phyloP scores from a whole-genome alignment of 2,329 filamentous ascomycete genomes.

The Fusarium solani-melongenae region DNA sequence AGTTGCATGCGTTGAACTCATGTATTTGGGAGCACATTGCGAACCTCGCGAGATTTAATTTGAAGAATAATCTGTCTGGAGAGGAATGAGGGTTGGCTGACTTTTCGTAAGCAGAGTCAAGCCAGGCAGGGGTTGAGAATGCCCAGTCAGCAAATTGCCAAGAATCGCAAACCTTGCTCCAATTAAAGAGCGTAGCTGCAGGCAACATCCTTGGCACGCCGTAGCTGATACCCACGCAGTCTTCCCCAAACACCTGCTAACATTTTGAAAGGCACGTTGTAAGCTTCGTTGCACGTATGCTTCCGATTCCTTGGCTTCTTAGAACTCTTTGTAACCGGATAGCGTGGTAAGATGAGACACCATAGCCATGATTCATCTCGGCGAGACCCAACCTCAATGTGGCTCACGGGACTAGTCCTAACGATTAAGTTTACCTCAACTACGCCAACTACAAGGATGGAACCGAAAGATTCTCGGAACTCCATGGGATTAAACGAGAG shows the following conservation, averaged over 20 bases:
- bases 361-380: neutral
- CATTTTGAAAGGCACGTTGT: too few species aligned
- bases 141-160: constrained; percentile 53
- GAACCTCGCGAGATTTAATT: neutral
- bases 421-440: neutral
- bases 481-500: neutral
- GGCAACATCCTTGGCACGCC: neutral
- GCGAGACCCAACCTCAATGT: neutral
- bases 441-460: neutral
- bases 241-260: too few species aligned
- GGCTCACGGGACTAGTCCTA: neutral
- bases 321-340: neutral
- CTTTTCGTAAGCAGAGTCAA: neutral
- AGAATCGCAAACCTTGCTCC: neutral
- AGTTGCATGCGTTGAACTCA: constrained; percentile 82
- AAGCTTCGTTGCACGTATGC: too few species aligned
- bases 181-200: neutral
- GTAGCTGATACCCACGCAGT: too few species aligned
- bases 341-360: neutral
- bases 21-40: neutral
- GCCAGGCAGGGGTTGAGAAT: constrained; percentile 44
- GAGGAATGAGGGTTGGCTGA: neutral
- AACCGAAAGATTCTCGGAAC: neutral
- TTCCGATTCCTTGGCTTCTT: neutral
- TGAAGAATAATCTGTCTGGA: neutral